Evolutionary conservation across 2,329 filamentous ascomycete species (phyloP), one percentile per base, ranked within the genome.

Genomic region (Shiraia sp.): DNA sequence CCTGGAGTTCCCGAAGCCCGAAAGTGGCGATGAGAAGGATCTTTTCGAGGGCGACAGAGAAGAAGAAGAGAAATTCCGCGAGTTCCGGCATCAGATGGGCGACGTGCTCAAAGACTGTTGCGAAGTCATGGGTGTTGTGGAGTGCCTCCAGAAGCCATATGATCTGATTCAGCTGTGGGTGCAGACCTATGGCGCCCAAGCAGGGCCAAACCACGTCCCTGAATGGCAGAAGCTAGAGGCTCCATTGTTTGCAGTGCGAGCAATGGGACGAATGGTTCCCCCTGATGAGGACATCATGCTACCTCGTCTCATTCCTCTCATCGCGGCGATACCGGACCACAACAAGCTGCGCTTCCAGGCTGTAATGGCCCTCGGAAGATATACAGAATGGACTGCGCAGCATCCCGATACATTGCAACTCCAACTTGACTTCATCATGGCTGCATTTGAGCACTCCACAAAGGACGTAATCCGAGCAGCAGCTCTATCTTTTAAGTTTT

Each of bases 261-360:
- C 93, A 0, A 92, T 99, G 82, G 93, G 93, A 4, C 86, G 91
- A 43, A 96, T 97, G 90, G 92, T 99, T 10, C 87, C 92, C 40
- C 85, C 85, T 44, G 87, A 95, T 34, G 93, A 99, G 70, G 86
- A 79, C 53, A 84, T 89, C 27, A 88, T 99, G 57, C 78, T 99
- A 28, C 88, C 90, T 3, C 88, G 92, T 63, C 83, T 99, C 12
- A 96, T 99, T 74, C 91, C 91, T 13, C 78, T 99, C 42, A 83
- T 99, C 49, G 90, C 96, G 9, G 88, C 95, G 64, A 95, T 99
- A 47, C 93, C 93, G 0, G 86, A 88, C 61, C 93, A 99, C 61
- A 90, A 97, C 71, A 99, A 97, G 75, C 81, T 99, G n/a, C 89
- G 91, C 6, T 99, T 99, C 71, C 92, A 95, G 49, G 92, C 92